A percentile compares a stretch with the other conserved stretches of the same genome.
Conservation (phyloP, 805 yeast genomes). For the Wickerhamiella lipophila region DNA sequence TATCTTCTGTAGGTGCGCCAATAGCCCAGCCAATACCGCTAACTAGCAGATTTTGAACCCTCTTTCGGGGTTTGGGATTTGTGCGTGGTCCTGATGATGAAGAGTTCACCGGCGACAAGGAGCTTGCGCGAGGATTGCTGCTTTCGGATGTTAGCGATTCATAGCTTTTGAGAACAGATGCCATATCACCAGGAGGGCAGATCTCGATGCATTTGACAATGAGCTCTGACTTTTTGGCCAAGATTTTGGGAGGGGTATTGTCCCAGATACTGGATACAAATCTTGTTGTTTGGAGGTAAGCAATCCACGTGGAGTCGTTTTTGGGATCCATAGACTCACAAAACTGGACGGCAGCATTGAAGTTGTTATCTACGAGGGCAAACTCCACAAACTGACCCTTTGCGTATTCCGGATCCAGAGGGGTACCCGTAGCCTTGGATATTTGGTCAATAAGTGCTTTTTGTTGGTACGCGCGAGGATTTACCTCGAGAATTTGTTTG, state of each 20-base stretch:
- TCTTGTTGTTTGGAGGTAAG: slow-evolving; percentile 64
- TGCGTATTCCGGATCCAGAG: slow-evolving; percentile 7
- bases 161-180: background rate
- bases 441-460: slow-evolving; percentile 19
- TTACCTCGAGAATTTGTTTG: slow-evolving; percentile 24
- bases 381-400: slow-evolving; percentile 43
- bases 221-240: slow-evolving; percentile 5
- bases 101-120: background rate
- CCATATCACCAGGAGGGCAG: slow-evolving; percentile 7
- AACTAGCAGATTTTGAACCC: slow-evolving; percentile 6
- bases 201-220: slow-evolving; percentile 5
- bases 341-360: slow-evolving; percentile 40
- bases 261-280: slow-evolving; percentile 37
- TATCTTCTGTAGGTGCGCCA: slow-evolving; percentile 3
- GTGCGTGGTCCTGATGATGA: background rate
- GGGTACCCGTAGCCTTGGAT: slow-evolving; percentile 1
- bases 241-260: slow-evolving; percentile 1
- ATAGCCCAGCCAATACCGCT: slow-evolving; percentile 12
- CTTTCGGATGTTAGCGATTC: background rate
- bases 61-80: slow-evolving; percentile 5
- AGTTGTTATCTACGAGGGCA: slow-evolving; percentile 51
- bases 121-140: background rate
- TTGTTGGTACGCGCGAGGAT: slow-evolving; percentile 24
- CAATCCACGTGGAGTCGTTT: slow-evolving; percentile 43
- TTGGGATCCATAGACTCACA: slow-evolving; percentile 22